These are phyloP conservation scores for Avena sativa DNA, from an alignment of 176 grass and related monocot genomes.

Conservation along the genomic window DNA sequence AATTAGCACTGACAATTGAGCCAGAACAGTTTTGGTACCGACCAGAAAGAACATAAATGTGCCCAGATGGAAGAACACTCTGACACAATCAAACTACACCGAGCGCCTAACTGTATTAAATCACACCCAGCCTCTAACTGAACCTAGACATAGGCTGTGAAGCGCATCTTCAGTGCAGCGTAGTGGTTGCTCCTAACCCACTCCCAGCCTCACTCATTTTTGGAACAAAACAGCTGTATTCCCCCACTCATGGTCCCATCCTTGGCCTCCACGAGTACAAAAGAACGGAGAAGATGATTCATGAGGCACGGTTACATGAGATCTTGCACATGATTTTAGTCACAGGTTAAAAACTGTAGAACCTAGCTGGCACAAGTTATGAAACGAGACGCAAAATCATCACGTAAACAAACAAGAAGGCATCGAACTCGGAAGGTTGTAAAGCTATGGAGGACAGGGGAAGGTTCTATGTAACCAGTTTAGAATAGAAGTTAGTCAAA, in stretches of 20 bases:
- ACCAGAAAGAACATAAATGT: background rate
- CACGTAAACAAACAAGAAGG: background rate
- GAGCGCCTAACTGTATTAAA: background rate
- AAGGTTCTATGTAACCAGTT: background rate
- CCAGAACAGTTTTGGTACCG: background rate
- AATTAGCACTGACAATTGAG: background rate
- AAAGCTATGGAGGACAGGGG: background rate
- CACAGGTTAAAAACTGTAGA: background rate
- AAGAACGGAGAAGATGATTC: constrained; percentile 19
- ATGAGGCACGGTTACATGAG: background rate
- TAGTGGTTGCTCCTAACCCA: no score
- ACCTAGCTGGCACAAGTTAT: background rate
- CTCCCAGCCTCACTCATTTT: background rate
- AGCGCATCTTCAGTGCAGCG: no score
- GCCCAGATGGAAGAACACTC: background rate
- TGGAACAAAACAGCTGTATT: background rate
- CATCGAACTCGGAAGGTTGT: background rate
- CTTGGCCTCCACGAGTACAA: constrained; percentile 76
- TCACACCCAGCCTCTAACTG: background rate
- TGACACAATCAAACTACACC: background rate
- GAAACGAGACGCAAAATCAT: background rate
- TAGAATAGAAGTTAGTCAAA: background rate
- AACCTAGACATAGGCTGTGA: background rate
- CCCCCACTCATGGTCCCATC: constrained; percentile 52
- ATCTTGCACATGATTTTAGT: background rate